These are phyloP conservation scores for Hypoxylon intermedium DNA, from an alignment of 495 filamentous ascomycete species.

Conservation along the genomic window DNA sequence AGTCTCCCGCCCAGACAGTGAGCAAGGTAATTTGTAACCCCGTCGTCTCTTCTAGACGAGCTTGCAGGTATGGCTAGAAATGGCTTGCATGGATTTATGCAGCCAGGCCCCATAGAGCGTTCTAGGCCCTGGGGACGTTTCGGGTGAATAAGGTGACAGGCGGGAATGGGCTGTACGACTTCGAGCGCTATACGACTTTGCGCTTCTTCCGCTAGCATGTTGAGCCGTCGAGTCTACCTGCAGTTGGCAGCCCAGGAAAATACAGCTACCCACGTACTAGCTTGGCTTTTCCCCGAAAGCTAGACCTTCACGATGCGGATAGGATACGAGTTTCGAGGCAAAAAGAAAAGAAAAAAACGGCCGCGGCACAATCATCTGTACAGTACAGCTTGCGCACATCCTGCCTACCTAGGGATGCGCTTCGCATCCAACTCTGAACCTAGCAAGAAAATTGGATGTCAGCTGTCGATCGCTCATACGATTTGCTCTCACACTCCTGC, in stretches of 20 bases:
- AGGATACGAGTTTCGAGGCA: conserved; percentile 17
- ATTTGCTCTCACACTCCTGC: conserved; percentile 39
- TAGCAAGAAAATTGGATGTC: conserved; percentile 33
- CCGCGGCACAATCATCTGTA: not conserved
- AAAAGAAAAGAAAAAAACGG: conserved; percentile 9
- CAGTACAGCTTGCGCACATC: conserved; percentile 26
- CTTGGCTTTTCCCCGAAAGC: conserved; percentile 18
- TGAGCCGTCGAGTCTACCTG: not conserved
- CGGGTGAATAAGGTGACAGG: conserved; percentile 40
- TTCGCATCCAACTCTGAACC: conserved; percentile 29
- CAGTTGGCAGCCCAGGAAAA: conserved; percentile 12
- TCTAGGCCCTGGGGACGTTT: conserved; percentile 36
- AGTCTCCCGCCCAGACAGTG: conserved; percentile 34
- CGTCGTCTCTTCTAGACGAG: conserved; percentile 37
- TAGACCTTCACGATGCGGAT: conserved; percentile 6
- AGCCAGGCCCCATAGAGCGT: conserved; percentile 35
- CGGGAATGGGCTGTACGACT: conserved; percentile 33
- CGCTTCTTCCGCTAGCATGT: conserved; percentile 20
- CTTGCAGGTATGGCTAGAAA: conserved; percentile 36
- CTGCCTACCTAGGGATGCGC: conserved; percentile 32
- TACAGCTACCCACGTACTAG: conserved; percentile 17
- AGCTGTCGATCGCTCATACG: conserved; percentile 40
- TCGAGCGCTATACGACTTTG: conserved; percentile 27
- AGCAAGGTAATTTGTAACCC: conserved; percentile 37
- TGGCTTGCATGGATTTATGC: conserved; percentile 40